These are phyloP conservation scores for Fusarium pininemorale DNA, from an alignment of 2,329 filamentous ascomycete genomes.

Conservation along the genomic window DNA sequence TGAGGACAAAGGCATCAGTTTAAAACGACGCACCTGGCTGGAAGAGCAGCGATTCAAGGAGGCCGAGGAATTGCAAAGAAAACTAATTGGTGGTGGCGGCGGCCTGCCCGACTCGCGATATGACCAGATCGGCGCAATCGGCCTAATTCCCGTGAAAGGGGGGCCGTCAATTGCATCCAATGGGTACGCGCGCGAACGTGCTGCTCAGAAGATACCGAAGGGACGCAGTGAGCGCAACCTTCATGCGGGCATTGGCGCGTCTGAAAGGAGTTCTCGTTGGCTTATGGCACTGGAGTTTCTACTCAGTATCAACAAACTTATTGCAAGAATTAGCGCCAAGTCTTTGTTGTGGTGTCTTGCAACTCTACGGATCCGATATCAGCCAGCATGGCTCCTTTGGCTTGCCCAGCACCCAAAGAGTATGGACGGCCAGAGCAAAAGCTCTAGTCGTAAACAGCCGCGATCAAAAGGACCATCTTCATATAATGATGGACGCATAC, in stretches of 20 bases:
- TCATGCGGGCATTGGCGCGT: slow-evolving; percentile 77
- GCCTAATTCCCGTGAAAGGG: slow-evolving; percentile 63
- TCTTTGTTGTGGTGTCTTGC: slow-evolving; percentile 64
- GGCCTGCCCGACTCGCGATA: slow-evolving; percentile 59
- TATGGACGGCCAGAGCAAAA: slow-evolving; percentile 31
- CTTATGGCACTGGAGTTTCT: slow-evolving; percentile 80
- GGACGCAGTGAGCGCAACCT: slow-evolving; percentile 57
- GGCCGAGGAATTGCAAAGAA: slow-evolving; percentile 68
- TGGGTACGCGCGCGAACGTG: slow-evolving; percentile 76
- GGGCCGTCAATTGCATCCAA: slow-evolving; percentile 55
- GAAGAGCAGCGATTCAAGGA: slow-evolving; percentile 87
- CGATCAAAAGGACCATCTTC: slow-evolving; percentile 6
- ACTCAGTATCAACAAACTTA: slow-evolving; percentile 69
- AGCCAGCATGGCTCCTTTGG: slow-evolving; percentile 64
- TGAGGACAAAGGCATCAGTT: slow-evolving; percentile 79
- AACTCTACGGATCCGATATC: slow-evolving; percentile 53
- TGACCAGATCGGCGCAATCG: slow-evolving; percentile 63
- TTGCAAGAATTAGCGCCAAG: slow-evolving; percentile 47
- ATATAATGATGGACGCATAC: slow-evolving; percentile 58
- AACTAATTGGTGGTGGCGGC: slow-evolving; percentile 59
- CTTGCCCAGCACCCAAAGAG: slow-evolving; percentile 57
- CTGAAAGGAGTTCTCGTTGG: slow-evolving; percentile 82
- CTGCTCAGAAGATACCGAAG: slow-evolving; percentile 65
- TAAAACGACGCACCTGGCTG: slow-evolving; percentile 85
- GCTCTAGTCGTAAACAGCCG: slow-evolving; percentile 16